Percentiles rank a stretch among this genome's conserved stretches.
Conservation (phyloP, 257 asterid species). For the Salvia rosmarinus region DNA sequence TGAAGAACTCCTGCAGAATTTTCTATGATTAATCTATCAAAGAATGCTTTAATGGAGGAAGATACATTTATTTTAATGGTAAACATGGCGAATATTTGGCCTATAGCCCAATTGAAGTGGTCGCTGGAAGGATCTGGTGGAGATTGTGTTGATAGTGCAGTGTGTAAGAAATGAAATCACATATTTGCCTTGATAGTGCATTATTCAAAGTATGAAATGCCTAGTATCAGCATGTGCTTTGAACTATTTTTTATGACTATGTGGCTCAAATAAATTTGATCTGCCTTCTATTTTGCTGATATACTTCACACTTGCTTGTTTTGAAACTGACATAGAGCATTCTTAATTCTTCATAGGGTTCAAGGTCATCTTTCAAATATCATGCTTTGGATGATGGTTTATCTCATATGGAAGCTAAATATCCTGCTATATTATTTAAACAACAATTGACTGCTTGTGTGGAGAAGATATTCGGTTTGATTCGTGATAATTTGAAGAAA, state of each 20-base stretch:
- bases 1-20: too few relatives aligned
- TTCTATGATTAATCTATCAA: not conserved
- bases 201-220: constrained; percentile 13
- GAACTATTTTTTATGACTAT: not conserved
- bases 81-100: not conserved
- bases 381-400: constrained; percentile 75
- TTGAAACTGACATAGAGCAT: constrained; percentile 25
- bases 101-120: not conserved
- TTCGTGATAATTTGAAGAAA: constrained; percentile 97
- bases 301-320: constrained; percentile 15
- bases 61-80: not conserved
- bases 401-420: constrained; percentile 92
- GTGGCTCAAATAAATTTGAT: not conserved
- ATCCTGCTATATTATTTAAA: constrained; percentile 86
- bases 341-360: constrained; percentile 53
- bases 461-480: constrained; percentile 94
- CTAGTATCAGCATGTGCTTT: constrained; percentile 21
- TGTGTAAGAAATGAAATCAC: too few relatives aligned
- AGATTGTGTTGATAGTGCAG: not conserved
- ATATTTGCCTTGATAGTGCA: constrained; percentile 6
- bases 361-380: constrained; percentile 68
- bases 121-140: constrained; percentile 1
- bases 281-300: not conserved
- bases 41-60: not conserved
- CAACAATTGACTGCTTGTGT: constrained; percentile 96